Evolutionary conservation across 2,329 filamentous ascomycete genomes (phyloP).

Genomic region (Fusarium torulosum): DNA sequence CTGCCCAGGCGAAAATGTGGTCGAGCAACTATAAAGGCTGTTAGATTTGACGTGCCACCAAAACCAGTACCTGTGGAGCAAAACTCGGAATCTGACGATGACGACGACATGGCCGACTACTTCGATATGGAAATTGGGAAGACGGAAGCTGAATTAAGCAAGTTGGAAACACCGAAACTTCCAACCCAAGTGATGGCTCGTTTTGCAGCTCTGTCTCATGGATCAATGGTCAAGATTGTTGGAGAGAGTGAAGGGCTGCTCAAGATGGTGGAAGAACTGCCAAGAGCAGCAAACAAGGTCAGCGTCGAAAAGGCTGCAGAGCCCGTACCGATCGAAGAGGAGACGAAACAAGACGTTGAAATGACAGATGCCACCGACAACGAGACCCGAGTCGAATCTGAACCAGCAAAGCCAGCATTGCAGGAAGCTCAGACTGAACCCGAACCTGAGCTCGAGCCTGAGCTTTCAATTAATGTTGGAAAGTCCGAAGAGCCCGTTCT

Average conservation of each 20-base stretch:
- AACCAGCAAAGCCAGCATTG: background rate
- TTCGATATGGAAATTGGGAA: slow-evolving; percentile 67
- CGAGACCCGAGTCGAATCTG: background rate
- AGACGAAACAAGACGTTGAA: slow-evolving; percentile 27
- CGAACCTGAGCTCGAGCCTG: background rate
- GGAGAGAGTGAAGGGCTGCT: slow-evolving; percentile 59
- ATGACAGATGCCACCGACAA: slow-evolving; percentile 42
- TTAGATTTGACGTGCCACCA: slow-evolving; percentile 57
- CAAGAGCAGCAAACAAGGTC: slow-evolving; percentile 45
- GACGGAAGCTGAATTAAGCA: slow-evolving; percentile 62
- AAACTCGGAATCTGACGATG: slow-evolving; percentile 65
- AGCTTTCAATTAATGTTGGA: slow-evolving; percentile 11
- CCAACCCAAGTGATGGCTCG: slow-evolving; percentile 59
- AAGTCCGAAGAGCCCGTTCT: slow-evolving; percentile 14
- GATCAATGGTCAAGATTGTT: slow-evolving; percentile 62
- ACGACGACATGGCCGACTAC: slow-evolving; percentile 70
- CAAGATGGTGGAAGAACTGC: slow-evolving; percentile 59
- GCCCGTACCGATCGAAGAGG: slow-evolving; percentile 4
- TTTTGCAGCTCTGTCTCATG: slow-evolving; percentile 62
- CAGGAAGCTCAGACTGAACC: slow-evolving; percentile 6
- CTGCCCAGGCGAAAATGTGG: slow-evolving; percentile 45
- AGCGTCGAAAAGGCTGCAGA: slow-evolving; percentile 13
- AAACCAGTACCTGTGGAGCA: slow-evolving; percentile 52
- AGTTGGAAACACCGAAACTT: slow-evolving; percentile 57
- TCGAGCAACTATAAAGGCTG: slow-evolving; percentile 50